Conservation (phyloP, 2,329 filamentous ascomycete genomes). For the Xylariaceae sp. region DNA sequence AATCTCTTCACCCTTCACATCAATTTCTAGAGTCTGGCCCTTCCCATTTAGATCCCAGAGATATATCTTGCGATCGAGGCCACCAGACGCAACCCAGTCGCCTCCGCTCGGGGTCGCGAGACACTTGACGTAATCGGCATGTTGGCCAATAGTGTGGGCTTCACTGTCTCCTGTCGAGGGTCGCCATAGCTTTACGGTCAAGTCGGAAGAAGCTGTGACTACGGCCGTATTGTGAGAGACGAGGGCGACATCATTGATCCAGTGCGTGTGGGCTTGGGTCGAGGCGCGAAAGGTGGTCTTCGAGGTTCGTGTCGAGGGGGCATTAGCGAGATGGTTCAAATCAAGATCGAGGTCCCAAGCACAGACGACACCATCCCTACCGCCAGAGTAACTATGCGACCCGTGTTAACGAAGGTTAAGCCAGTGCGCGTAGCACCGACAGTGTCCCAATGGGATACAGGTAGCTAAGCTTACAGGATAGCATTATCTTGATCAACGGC, state of each 20-base stretch:
- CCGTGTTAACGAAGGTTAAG: conserved; percentile 23
- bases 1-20: conserved; percentile 82
- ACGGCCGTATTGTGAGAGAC: conserved; percentile 79
- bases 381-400: conserved; percentile 82
- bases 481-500: conserved; percentile 83
- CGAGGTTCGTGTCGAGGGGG: conserved; percentile 49
- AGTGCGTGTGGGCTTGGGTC: conserved; percentile 84
- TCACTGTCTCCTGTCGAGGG: conserved; percentile 71
- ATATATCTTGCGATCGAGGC: conserved; percentile 88
- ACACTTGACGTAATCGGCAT: conserved; percentile 96
- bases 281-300: conserved; percentile 66
- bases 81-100: conserved; percentile 92
- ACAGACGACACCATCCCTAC: conserved; percentile 93
- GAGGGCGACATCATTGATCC: conserved; percentile 92
- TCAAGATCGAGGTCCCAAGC: conserved; percentile 89
- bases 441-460: conserved; percentile 12
- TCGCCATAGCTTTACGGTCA: conserved; percentile 91
- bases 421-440: not conserved
- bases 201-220: conserved; percentile 91
- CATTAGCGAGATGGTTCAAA: conserved; percentile 48
- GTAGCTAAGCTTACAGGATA: conserved; percentile 72
- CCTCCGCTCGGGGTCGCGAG: conserved; percentile 75
- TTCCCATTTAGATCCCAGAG: conserved; percentile 92
- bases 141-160: conserved; percentile 85
- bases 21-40: conserved; percentile 86